phyloP scores from a whole-genome alignment of 1,284 basidiomycete genomes.

The Fomitopsis betulina region DNA sequence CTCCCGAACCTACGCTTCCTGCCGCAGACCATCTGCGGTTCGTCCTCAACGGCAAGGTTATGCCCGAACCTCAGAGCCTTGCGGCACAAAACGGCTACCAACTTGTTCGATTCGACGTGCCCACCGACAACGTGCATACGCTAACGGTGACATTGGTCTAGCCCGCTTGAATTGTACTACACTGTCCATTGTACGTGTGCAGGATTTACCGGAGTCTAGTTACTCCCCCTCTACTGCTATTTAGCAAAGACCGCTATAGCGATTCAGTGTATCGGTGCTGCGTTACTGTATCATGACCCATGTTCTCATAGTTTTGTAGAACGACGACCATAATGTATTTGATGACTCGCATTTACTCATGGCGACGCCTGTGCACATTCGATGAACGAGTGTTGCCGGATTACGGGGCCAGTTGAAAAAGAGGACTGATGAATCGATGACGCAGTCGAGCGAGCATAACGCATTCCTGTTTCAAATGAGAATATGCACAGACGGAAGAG shows the following conservation, averaged over 20 bases:
- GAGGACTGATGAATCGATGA: not conserved
- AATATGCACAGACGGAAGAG: conserved; percentile 23
- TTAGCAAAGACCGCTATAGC: not conserved
- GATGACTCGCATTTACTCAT: not conserved
- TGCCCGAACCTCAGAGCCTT: not conserved
- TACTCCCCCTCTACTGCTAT: not conserved
- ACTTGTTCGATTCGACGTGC: not conserved
- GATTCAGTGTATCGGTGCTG: not conserved
- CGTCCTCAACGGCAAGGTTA: not conserved
- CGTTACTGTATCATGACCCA: not conserved
- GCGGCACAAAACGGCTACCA: not conserved
- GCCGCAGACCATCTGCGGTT: not conserved
- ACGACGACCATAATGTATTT: not conserved
- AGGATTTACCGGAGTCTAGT: not conserved
- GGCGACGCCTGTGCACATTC: not conserved
- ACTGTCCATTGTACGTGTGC: not conserved
- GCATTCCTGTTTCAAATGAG: conserved; percentile 12
- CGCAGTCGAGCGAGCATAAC: not conserved
- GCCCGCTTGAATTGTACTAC: not conserved
- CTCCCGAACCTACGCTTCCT: not conserved
- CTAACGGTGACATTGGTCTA: not conserved
- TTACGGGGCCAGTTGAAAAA: not conserved
- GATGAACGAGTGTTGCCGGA: not conserved
- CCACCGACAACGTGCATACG: not conserved
- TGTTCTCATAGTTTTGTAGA: not conserved